phyloP scores from a whole-genome alignment of 345 rosid genomes.

The Schrenkiella parvula region DNA sequence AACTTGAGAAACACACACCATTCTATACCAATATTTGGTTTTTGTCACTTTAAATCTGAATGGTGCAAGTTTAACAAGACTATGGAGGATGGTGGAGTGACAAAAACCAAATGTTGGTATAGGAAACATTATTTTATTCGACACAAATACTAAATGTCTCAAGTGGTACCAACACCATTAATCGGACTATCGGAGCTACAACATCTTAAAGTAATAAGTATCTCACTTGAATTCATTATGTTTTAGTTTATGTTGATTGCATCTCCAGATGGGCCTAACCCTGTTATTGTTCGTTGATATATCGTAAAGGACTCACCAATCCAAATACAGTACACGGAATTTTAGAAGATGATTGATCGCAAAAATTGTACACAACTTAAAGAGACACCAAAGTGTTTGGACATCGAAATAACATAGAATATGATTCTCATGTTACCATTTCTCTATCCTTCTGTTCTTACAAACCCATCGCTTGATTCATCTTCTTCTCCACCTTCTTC shows the following conservation, averaged over 20 bases:
- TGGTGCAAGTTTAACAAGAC: not conserved
- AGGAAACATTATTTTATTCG: too few species aligned
- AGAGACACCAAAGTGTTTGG: not conserved
- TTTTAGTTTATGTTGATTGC: not conserved
- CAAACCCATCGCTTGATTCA: constrained; percentile 31
- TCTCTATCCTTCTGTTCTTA: constrained; percentile 20
- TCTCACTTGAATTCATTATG: not conserved
- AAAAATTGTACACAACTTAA: constrained; percentile 17
- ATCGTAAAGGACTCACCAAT: not conserved
- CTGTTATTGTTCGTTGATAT: constrained; percentile 15
- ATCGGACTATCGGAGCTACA: too few species aligned
- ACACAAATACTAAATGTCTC: not conserved
- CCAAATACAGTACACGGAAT: not conserved
- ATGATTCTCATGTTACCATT: constrained; percentile 4
- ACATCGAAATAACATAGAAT: not conserved
- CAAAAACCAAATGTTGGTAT: not conserved
- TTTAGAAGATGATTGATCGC: constrained; percentile 11
- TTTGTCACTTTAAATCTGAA: not conserved
- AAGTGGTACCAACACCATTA: not conserved
- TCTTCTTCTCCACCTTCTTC: constrained; percentile 38
- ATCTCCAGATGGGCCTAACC: not conserved
- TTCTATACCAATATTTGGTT: too few species aligned
- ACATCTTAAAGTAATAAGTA: not conserved
- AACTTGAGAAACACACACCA: not conserved
- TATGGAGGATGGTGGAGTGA: not conserved